Conservation (phyloP, 2,329 filamentous ascomycete species). For the Ceratocystis eucalypticola region DNA sequence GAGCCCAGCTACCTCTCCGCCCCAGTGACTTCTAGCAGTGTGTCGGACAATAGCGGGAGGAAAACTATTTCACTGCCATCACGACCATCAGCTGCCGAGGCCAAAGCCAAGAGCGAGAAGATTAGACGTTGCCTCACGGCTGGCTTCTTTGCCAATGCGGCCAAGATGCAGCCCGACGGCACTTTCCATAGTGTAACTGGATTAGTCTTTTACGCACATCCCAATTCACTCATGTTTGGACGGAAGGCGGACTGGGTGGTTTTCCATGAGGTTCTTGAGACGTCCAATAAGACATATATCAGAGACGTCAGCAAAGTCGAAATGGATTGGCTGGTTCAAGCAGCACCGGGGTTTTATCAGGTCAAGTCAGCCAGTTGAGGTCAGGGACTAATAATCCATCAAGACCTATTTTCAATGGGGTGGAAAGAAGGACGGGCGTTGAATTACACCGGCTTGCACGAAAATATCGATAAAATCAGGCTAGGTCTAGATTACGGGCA, state of each 20-base stretch:
- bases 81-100: conserved; percentile 21
- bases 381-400: neutral
- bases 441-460: neutral
- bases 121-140: conserved; percentile 75
- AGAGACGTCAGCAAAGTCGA: conserved; percentile 87
- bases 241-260: conserved; percentile 93
- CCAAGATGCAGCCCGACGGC: conserved; percentile 86
- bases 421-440: neutral
- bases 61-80: neutral
- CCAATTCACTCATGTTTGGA: conserved; percentile 89
- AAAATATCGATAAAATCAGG: neutral
- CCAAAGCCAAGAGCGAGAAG: conserved; percentile 42
- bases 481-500: neutral
- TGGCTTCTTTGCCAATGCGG: conserved; percentile 87
- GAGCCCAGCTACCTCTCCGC: conserved; percentile 37
- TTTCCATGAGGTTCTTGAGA: conserved; percentile 88
- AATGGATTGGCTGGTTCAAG: conserved; percentile 82
- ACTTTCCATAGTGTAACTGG: conserved; percentile 78
- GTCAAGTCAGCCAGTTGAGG: conserved; percentile 26
- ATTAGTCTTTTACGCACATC: conserved; percentile 71
- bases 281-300: conserved; percentile 75
- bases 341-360: conserved; percentile 71
- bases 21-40: conserved; percentile 21
- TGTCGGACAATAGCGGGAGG: neutral
- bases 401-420: too few relatives aligned